Conservation (phyloP, 148 eudicot species). For the Talinum fruticosum region DNA sequence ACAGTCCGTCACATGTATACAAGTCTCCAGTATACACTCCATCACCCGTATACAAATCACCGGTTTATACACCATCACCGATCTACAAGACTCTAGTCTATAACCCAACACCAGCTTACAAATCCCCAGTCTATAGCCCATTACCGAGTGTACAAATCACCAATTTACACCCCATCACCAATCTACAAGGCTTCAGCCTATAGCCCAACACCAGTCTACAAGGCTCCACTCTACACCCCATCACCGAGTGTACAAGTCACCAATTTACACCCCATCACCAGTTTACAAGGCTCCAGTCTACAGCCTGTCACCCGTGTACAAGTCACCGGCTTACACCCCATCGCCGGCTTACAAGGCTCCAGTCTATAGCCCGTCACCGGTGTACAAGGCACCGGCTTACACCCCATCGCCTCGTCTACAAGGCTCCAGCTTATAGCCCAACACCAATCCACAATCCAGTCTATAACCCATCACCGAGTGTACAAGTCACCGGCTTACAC, state of each 20-base stretch:
- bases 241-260: background rate
- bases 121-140: too few relatives aligned
- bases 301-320: background rate
- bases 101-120: too few relatives aligned
- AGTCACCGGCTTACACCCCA: background rate
- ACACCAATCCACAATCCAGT: background rate
- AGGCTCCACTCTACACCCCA: background rate
- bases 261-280: background rate
- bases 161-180: too few relatives aligned
- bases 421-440: background rate
- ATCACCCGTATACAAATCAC: too few relatives aligned
- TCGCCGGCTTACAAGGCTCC: background rate
- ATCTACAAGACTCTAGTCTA: too few relatives aligned
- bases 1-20: too few relatives aligned
- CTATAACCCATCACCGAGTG: background rate
- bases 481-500: background rate
- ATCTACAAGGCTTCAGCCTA: too few relatives aligned
- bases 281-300: too few relatives aligned
- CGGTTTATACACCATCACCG: too few relatives aligned
- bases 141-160: too few relatives aligned
- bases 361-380: background rate
- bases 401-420: too few relatives aligned
- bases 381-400: background rate
- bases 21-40: too few relatives aligned
- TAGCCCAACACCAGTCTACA: background rate